Base-by-base conservation (phyloP, 805 yeast genomes). In the Saccharomycopsis selenospora region DNA sequence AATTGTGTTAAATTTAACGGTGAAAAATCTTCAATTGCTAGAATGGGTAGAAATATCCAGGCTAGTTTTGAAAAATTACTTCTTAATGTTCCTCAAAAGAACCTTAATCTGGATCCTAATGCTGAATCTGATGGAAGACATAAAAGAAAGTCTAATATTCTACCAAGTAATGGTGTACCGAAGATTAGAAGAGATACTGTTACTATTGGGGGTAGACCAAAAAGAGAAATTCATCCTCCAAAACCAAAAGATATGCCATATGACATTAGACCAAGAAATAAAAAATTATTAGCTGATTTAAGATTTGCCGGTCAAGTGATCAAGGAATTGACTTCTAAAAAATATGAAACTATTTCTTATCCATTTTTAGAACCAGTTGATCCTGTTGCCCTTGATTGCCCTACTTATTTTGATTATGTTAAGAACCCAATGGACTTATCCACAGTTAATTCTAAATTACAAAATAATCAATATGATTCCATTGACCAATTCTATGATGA, bases 201-300 rank as follows among this genome's bases (percentile, higher is more conserved):
- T 27, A 79, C 82, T 22, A 61, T 65, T 25, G 85, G 81, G 46
- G 93, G 90, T 26, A 75, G 99, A 56, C 98, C 98, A 33, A 91
- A 91, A 66, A 79, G 99, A 57, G 93, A 88, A 57, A 88, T 93
- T 43, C 97, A 90, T 63, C 99, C 99, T 2, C 99, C 99, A 47
- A 83, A 85, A 61, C 86, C 96, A 27, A 87, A 87, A 61, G 97
- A 93, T 62, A 78, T 90, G 64, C 95, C 95, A 2, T 88, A 87
- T 60, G 96, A 89, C 60, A 80, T 80, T 47, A 75, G 90, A 61
- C 99, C 99, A 42, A 25, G 95, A 56, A 86, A 86, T 67, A 90
- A 91, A 76, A 91, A 88, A 70, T 80, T 73, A 61, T 95, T 91
- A 36, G 84, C 91, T 7, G 97, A 91, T 64, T 75, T 93, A 62